These are phyloP conservation scores for Cochlearia excelsa DNA, from an alignment of 345 rosid species.

Conservation along the genomic window DNA sequence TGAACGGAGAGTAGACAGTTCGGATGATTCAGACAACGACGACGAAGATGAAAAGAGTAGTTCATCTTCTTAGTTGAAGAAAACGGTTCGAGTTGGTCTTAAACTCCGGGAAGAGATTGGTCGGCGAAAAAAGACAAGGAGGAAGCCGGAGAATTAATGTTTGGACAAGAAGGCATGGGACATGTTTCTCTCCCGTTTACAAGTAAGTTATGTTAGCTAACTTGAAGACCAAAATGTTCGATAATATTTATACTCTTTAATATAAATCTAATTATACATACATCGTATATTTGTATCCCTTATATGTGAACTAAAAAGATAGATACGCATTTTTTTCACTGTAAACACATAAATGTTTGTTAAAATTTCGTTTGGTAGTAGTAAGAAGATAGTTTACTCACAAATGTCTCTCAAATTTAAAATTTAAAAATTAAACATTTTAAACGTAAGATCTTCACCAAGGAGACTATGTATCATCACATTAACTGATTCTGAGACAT, in stretches of 20 bases:
- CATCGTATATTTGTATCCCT: conserved; percentile 14
- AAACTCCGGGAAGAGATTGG: conserved; percentile 13
- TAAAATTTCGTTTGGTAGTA: no score
- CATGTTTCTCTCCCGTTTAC: neutral
- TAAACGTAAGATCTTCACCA: no score
- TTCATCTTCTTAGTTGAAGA: conserved; percentile 16
- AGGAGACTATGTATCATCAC: no score
- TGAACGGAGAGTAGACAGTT: conserved; percentile 47
- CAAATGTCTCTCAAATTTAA: no score
- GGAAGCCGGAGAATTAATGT: neutral
- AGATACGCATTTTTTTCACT: conserved; percentile 8
- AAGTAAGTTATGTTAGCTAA: conserved; percentile 13
- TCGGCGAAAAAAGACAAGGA: neutral
- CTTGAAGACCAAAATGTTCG: conserved; percentile 7
- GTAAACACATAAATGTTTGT: no score
- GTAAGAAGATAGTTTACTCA: no score
- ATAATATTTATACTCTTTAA: neutral
- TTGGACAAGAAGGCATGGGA: conserved; percentile 1
- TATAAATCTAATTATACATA: neutral
- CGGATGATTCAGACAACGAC: conserved; percentile 63
- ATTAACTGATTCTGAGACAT: no score
- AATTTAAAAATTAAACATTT: no score
- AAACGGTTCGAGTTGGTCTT: neutral
- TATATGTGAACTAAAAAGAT: conserved; percentile 10
- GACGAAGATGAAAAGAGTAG: neutral